Percentiles rank a stretch among this genome's conserved stretches.
Evolutionary conservation across 169 alveolate genomes (phyloP).

Genomic region (Plasmodium falciparum): DNA sequence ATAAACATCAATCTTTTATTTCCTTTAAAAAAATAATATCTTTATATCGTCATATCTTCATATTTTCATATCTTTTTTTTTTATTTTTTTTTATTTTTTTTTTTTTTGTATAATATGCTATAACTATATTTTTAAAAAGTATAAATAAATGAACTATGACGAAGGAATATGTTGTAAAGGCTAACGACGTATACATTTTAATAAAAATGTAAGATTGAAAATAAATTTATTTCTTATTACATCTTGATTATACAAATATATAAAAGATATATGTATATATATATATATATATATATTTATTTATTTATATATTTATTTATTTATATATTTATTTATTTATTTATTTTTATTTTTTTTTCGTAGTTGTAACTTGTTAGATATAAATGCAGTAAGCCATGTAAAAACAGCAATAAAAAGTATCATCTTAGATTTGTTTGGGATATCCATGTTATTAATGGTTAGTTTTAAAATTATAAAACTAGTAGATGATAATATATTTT

Average conservation of each 20-base stretch:
- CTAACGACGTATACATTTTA: slow-evolving; percentile 25
- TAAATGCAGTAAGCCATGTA: slow-evolving; percentile 43
- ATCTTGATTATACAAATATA: background rate
- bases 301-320: background rate
- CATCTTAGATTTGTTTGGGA: slow-evolving; percentile 40
- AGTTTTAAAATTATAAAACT: slow-evolving; percentile 28
- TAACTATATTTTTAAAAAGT: background rate
- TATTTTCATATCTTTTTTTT: background rate
- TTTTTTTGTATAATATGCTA: background rate
- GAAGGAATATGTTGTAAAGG: slow-evolving; percentile 42
- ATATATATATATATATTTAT: background rate
- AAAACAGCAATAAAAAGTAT: slow-evolving; percentile 34
- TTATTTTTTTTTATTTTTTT: background rate
- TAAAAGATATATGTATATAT: background rate
- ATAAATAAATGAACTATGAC: background rate
- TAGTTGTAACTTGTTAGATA: slow-evolving; percentile 29
- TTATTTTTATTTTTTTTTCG: background rate
- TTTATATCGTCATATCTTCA: background rate
- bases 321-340: background rate
- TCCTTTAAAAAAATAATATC: no score
- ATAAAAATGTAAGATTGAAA: slow-evolving; percentile 29
- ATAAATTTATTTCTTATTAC: background rate
- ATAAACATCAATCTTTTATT: no score
- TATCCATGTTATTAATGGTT: slow-evolving; percentile 48
- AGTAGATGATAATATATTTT: slow-evolving; percentile 1